These are phyloP conservation scores for Marchantia paleacea DNA, from an alignment of 225 moss, liverwort and hornwort species.

Conservation along the genomic window DNA sequence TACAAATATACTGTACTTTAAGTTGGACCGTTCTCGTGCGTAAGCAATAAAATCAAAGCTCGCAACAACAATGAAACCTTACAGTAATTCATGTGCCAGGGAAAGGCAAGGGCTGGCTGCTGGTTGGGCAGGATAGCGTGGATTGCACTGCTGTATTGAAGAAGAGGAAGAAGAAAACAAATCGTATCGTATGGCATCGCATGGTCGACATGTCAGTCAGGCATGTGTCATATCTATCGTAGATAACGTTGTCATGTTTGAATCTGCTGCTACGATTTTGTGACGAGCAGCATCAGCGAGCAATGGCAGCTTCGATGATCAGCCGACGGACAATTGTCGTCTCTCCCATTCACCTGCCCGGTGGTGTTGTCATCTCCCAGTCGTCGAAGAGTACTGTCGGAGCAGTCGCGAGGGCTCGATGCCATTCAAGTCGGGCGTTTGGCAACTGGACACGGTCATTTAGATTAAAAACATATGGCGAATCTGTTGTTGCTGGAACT, in stretches of 20 bases:
- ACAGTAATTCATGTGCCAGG: not conserved
- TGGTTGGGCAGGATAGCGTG: not conserved
- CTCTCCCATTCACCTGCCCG: not conserved
- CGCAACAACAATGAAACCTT: no score
- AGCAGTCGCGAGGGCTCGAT: not conserved
- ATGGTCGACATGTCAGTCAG: not conserved
- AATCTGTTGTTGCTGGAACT: not conserved
- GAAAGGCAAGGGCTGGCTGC: not conserved
- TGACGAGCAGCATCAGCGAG: not conserved
- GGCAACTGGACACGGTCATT: not conserved
- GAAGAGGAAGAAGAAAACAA: not conserved
- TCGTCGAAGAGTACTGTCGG: not conserved
- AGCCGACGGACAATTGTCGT: not conserved
- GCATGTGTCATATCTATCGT: not conserved
- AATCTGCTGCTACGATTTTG: not conserved
- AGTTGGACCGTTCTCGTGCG: no score
- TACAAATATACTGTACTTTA: no score
- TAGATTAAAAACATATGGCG: not conserved
- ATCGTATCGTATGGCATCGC: not conserved
- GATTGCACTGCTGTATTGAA: not conserved
- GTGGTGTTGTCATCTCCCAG: not conserved
- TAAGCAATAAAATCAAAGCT: no score
- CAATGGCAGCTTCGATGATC: conserved; percentile 7
- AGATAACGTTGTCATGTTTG: not conserved
- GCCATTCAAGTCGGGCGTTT: not conserved